phyloP scores from a whole-genome alignment of 768 basidiomycete genomes.

The Collybia sordida region DNA sequence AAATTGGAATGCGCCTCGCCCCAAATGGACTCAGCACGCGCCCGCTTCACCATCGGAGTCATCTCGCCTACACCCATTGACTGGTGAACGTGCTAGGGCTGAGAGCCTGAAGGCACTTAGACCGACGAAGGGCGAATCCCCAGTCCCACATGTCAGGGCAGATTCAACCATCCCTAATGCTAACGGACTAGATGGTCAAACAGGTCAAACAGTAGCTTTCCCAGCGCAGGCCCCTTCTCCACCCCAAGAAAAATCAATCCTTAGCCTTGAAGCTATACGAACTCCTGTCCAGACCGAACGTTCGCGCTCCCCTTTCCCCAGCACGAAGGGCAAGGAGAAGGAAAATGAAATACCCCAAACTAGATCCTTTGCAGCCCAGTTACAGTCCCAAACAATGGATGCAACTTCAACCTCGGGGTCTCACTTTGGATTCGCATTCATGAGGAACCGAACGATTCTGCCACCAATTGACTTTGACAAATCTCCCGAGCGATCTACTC shows the following conservation, averaged over 20 bases:
- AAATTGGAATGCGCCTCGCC: slow-evolving; percentile 71
- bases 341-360: background rate
- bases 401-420: background rate
- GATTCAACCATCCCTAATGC: background rate
- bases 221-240: slow-evolving; percentile 2
- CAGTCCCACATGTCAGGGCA: slow-evolving; percentile 6
- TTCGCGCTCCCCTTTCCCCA: slow-evolving; percentile 1
- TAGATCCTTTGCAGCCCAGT: background rate
- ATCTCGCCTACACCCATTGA: slow-evolving; percentile 5
- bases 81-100: slow-evolving; percentile 14
- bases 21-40: slow-evolving; percentile 43
- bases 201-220: background rate
- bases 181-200: background rate
- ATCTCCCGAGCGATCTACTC: slow-evolving; percentile 8
- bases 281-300: background rate
- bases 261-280: background rate
- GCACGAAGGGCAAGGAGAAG: slow-evolving; percentile 8
- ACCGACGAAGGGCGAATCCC: slow-evolving; percentile 18
- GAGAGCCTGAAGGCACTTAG: slow-evolving; percentile 17
- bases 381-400: slow-evolving; percentile 27
- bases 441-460: slow-evolving; percentile 29
- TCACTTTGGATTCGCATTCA: slow-evolving; percentile 31
- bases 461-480: slow-evolving; percentile 35
- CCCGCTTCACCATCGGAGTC: slow-evolving; percentile 13
- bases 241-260: background rate